Evolutionary conservation across 768 basidiomycete species (phyloP), one percentile per base, ranked within the genome.

Genomic region (Gloeopeniophorella convolvens): DNA sequence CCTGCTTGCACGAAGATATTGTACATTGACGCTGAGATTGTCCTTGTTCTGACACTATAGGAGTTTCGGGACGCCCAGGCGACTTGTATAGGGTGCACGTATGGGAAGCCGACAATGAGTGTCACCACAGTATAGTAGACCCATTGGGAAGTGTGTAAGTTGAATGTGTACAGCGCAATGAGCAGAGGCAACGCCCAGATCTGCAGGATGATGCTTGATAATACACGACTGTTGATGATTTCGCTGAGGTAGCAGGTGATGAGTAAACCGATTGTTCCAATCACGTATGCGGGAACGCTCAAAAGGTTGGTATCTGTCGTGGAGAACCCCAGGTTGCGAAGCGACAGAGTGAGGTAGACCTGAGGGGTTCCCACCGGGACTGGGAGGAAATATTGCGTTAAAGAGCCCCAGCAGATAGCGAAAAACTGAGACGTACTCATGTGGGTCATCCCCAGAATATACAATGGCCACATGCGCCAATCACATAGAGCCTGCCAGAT

Each of bases 1-100:
- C 76, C 76, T 3, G 74, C 74, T 62, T 82, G 79, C n/a, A 81
- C 78, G 53, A 75, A 77, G 72, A 83, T 79, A 57, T 81, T 83
- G 64, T 82, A 82, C 30, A 79, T 60, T 1, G 68, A 67, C 13
- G 70, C 67, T 2, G 63, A 61, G 9, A 70, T 65, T 9, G 66
- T 78, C 60, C 81, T 67, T 5, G 75, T 79, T 35, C 75, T 65
- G 2, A 83, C 83, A 45, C 75, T 76, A 58, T 75, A 73, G 2
- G 82, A 79, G 61, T 83, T 84, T 43, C 75, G 68, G 1, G 77
- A 80, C 1, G 73, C 69, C 78, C 79, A 81, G 1, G 75, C 78
- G 0, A 81, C 58, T 45, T 60, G 63, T 6, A 67, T 62, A 2
- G 64, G 65, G 37, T 66, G 66, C 7, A 60, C 55, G 46, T 64